Evolutionary conservation across 2,329 filamentous ascomycete species (phyloP).

Genomic region (Aspergillus tanneri): DNA sequence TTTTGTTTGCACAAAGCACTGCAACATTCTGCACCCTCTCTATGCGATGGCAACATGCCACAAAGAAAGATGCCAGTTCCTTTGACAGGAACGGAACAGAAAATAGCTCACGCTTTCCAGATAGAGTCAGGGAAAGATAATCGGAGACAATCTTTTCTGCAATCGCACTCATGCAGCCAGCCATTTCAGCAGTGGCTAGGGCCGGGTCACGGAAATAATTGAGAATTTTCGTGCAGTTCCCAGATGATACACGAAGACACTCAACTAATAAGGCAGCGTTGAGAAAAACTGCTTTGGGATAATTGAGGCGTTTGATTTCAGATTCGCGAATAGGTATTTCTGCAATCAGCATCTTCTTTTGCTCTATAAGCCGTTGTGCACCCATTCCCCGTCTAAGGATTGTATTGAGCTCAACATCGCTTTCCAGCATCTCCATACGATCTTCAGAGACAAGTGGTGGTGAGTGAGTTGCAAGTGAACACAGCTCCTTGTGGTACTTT

Average conservation of each 20-base stretch:
- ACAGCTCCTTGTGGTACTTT: constrained; percentile 72
- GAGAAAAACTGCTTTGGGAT: constrained; percentile 87
- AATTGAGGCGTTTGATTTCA: constrained; percentile 79
- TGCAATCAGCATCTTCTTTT: constrained; percentile 74
- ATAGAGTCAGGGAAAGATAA: constrained; percentile 74
- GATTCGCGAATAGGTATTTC: constrained; percentile 73
- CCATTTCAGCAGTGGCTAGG: constrained; percentile 61
- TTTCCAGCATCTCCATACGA: constrained; percentile 85
- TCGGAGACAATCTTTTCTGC: constrained; percentile 70
- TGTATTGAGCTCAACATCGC: constrained; percentile 94
- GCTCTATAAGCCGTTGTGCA: constrained; percentile 66
- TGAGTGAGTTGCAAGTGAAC: constrained; percentile 81
- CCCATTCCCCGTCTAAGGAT: constrained; percentile 84
- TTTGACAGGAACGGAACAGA: constrained; percentile 88
- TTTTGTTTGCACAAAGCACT: constrained; percentile 76
- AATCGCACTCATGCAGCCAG: constrained; percentile 62
- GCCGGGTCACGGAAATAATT: constrained; percentile 95
- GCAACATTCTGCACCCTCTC: constrained; percentile 87
- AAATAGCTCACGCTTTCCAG: constrained; percentile 70
- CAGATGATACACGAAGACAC: constrained; percentile 77
- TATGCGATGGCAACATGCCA: constrained; percentile 89
- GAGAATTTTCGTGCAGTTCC: constrained; percentile 85
- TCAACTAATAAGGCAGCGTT: constrained; percentile 89
- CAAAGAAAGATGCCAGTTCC: constrained; percentile 82
- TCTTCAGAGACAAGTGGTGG: constrained; percentile 84